These are phyloP conservation scores for Chloris gayana DNA, from an alignment of 176 grass and related monocot genomes.

Conservation along the genomic window DNA sequence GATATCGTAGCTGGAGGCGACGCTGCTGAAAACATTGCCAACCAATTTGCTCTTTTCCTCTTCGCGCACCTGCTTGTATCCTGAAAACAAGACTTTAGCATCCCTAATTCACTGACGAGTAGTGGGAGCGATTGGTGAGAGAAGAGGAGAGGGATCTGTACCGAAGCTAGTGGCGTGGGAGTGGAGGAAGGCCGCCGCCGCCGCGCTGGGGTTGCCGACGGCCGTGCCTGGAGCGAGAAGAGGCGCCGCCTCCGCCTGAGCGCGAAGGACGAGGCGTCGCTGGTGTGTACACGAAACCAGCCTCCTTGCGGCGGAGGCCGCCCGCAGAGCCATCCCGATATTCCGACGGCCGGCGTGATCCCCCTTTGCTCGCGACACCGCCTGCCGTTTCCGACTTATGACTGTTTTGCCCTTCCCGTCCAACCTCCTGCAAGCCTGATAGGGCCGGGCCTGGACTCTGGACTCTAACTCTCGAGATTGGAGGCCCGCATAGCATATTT, in stretches of 20 bases:
- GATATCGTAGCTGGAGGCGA: conserved; percentile 87
- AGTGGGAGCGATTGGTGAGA: neutral
- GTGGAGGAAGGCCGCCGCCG: conserved; percentile 55
- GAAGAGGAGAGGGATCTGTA: neutral
- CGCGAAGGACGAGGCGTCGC: neutral
- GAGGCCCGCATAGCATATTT: too few species aligned
- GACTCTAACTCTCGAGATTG: too few species aligned
- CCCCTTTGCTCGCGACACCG: neutral
- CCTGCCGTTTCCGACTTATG: neutral
- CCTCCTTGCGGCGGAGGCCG: conserved; percentile 2
- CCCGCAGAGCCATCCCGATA: conserved; percentile 24
- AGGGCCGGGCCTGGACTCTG: too few species aligned
- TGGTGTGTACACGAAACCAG: conserved; percentile 1
- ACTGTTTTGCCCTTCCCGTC: neutral
- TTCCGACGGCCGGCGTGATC: neutral
- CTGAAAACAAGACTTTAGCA: conserved; percentile 30
- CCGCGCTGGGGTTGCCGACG: neutral
- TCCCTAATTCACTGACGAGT: neutral
- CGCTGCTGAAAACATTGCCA: conserved; percentile 87
- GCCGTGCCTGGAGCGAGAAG: neutral
- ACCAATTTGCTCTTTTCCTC: conserved; percentile 89
- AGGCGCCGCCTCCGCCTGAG: neutral
- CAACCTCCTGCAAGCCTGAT: neutral
- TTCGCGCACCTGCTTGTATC: conserved; percentile 80
- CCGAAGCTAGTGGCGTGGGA: conserved; percentile 88